Evolutionary conservation across 768 basidiomycete genomes (phyloP), one percentile per base, ranked within the genome.

Genomic region (Leccinellum luteum): DNA sequence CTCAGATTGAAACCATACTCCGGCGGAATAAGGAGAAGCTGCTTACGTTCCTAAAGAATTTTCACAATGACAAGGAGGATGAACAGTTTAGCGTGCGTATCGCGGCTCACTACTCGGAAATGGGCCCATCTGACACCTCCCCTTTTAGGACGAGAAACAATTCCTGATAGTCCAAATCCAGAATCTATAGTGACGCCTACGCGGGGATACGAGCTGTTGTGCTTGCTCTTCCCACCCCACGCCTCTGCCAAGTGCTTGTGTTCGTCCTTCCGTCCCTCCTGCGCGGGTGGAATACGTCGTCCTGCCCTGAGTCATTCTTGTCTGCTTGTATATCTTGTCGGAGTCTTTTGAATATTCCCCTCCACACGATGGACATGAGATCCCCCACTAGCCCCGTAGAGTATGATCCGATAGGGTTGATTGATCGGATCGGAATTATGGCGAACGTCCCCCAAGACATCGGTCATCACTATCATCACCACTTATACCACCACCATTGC

Each of bases 1-100:
- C 92, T 41, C 90, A 95, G 69, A 97, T 99, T 59, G 94, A 95
- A 66, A 76, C 74, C 38, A 99, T 99, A 59, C 80, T 99, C 13
- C 79, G 90, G 58, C 75, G 97, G 64, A 99, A 99, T 75, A 94
- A 92, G 81, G 94, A 96, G 19, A 97, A 96, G 69, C 78, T 99
- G 13, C 76, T 98, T 51, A 76, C 77, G 17, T 99, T 98, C 78
- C 76, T 99, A 60, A 91, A 89, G 72, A 83, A 82, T 52, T 99
- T 99, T 80, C 96, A 98, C 71, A 98, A 97, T 68, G 97, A 99
- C 74, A 96, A 97, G 73, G 96, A 98, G 74, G 94, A 98, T 74
- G 96, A 97, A 69, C 94, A 98, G 77, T 98, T 96, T 74, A 94
- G 85, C 64, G 93, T 85, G 63, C 64, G 82, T 72, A 43, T 13